Evolutionary conservation across 1,284 basidiomycete species (phyloP), one percentile per base, ranked within the genome.

Genomic region (Trichosporon ovoides): DNA sequence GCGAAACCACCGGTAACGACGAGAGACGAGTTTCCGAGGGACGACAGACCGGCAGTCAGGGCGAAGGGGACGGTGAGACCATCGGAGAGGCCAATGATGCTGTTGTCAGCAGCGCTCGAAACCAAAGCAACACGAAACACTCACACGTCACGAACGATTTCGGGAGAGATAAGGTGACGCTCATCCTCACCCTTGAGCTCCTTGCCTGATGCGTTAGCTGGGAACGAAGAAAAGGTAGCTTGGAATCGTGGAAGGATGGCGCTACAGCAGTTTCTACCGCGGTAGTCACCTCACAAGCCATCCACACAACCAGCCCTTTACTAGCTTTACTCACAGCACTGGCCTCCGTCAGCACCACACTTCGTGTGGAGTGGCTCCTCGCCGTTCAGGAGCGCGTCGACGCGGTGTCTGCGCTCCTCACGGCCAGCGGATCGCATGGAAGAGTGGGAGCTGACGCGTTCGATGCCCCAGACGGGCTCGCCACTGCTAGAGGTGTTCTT

Each of bases 61-160:
- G 91, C 91, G 73, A 94, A 94, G 0, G 92, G 92, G 1, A 96
- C 92, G 0, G 92, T 96, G 49, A 97, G 80, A n/a, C 95, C 95
- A 72, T 98, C 95, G 0, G 89, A 91, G 11, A 98, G 84, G 48
- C 95, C 95, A 67, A 97, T 97, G 63, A 95, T 86, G 55, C 91
- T 93, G 68, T n/a, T 20, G 2, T 28, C 24, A 20, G 38, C 18
- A 6, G n/a, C 4, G 33, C 20, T 40, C 24, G 31, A 19, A n/a
- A n/a, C n/a, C n/a, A n/a, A n/a, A n/a, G n/a, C 54, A 11, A 13
- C 11, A 6, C 16, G 31, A 7, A 53, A 28, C 19, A 74, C 75
- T 68, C 55, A 77, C 72, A 79, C 66, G 61, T 79, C 78, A 31
- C 78, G 67, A 31, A 79, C 75, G 46, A 79, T 73, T 58, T 79